Base-by-base conservation (phyloP, 441 rosid species). In the Gossypium davidsonii region DNA sequence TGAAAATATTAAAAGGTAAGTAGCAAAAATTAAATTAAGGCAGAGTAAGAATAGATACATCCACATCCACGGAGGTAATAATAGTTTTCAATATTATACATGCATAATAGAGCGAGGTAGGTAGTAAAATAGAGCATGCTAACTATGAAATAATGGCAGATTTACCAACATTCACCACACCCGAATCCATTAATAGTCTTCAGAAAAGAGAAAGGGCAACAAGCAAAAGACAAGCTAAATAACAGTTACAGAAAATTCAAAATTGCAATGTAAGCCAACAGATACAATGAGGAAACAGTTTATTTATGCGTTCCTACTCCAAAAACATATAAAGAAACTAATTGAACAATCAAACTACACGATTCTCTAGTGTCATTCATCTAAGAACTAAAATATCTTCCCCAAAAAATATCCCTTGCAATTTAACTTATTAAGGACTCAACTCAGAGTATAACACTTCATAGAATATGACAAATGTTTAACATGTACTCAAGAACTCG, bases 401-500 rank as follows among this genome's bases (percentile, higher is more conserved):
- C 53, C 44, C 0, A 39, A 66, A 48, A 25, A 23, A 18, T 7
- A 51, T 70, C 52, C 34, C 49, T 70, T 34, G 7, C 12, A 2
- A 20, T 34, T 20, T 58, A 53, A 37, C 20, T 37, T 25, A 53
- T 70, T 55, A 62, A 37, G n/a, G 51, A 25, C 51, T 56, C 17
- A 62, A 39, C 53, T 52, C 20, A 8, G 31, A 39, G 62, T 18
- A 12, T 20, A 25, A 8, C n/a, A n/a, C 42, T 71, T 46, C 26
- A 9, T 70, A 20, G 64, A 39, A 23, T 5, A 53, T 44, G 15
- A 25, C 25, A 73, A 52, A 74, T 67, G 68, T 28, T 71, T 60
- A 65, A 60, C 73, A 70, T 58, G 15, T 39, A 70, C 6, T 71
- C 37, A 37, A 31, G 17, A 71, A 71, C 74, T 71, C 56, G 39